phyloP scores from a whole-genome alignment of 306 rosid species.

The Inga leiocalycina region DNA sequence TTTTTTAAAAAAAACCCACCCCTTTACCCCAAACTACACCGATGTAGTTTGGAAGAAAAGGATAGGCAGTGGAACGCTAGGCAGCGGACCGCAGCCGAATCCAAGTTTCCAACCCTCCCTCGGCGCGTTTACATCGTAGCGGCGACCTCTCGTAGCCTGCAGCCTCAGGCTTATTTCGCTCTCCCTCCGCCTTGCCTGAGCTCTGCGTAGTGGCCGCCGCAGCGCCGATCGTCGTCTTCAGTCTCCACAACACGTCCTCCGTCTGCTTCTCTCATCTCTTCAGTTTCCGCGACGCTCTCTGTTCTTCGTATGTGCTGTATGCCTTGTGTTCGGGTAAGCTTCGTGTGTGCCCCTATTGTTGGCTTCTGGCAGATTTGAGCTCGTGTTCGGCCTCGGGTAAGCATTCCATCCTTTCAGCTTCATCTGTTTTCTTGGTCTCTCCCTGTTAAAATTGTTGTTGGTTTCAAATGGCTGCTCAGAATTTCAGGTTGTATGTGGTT shows the following conservation, averaged over 20 bases:
- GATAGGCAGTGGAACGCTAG: too few relatives aligned
- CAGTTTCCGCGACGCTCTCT: not conserved
- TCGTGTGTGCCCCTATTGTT: not conserved
- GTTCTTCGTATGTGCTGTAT: not conserved
- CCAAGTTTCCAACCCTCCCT: not conserved
- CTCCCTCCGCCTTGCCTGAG: not conserved
- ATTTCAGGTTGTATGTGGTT: not conserved
- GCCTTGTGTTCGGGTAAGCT: not conserved
- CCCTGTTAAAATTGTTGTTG: too few relatives aligned
- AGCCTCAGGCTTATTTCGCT: not conserved
- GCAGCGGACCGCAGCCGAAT: too few relatives aligned
- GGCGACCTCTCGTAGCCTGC: not conserved
- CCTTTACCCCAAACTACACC: too few relatives aligned
- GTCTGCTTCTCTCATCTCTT: not conserved
- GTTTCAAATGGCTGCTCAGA: not conserved
- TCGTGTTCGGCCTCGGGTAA: not conserved
- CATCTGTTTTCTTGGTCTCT: not conserved
- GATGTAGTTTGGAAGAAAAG: too few relatives aligned
- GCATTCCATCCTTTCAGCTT: not conserved
- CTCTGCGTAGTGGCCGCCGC: not conserved
- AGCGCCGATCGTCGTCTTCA: not conserved
- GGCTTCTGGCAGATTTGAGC: not conserved
- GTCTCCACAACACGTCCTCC: not conserved
- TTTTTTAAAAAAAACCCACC: too few relatives aligned
- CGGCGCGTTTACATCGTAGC: not conserved